Base-by-base conservation (phyloP, 345 rosid species). In the Noccaea caerulescens region DNA sequence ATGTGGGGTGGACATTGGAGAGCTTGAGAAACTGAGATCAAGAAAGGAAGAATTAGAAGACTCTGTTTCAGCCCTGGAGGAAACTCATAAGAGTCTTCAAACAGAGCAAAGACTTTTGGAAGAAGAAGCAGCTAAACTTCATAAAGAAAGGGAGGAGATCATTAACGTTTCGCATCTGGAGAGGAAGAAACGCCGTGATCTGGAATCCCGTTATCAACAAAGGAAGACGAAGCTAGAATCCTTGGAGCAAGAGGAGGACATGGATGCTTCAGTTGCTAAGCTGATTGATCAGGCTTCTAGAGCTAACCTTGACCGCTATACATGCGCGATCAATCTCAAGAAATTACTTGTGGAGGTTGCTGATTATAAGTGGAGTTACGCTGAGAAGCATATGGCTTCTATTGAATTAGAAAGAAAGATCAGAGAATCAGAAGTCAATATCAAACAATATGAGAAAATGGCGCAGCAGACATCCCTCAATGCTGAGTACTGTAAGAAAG, bases 391-490 rank as follows among this genome's bases (percentile, higher is more conserved):
- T 38, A 78, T 91, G 97, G 79, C 84, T 50, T 83, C 82, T 51
- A 85, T 87, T 72, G 97, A 93, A 81, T 60, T 84, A 76, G 92
- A 87, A 71, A 75, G 85, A n/a, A 93, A 87, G 94, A 85, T 93
- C 63, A 79, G 85, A 80, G 96, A 84, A 69, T 65, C 80, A 58
- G 98, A 89, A 78, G 58, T 78, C 69, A 76, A 63, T 78, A 64
- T 91, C 82, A 93, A 86, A 81, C 86, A 89, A 76, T 86, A 84
- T 14, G 82, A 86, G 81, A 91, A 86, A 77, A 23, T 38, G 42
- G 97, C 96, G 23, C 72, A 82, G 62, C 84, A 86, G 74, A 86
- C 87, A 66, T 76, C 92, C 37, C 13, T 75, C 51, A 77, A 82
- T 50, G 64, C 63, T 46, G 86, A 91, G 78, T 62, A 77, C 30